Conservation (phyloP, 345 rosid genomes). For the Populus deltoides region DNA sequence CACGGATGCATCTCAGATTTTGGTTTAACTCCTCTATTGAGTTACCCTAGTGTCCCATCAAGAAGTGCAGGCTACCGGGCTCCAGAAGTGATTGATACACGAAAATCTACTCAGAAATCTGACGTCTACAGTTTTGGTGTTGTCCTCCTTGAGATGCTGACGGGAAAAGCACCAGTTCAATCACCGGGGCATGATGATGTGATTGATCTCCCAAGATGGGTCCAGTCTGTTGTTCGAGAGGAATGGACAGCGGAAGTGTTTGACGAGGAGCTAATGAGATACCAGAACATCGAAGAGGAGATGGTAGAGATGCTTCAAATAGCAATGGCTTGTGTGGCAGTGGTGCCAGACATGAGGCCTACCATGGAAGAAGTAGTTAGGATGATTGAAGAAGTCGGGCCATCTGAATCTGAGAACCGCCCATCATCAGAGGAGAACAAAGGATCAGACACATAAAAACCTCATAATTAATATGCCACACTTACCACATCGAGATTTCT, state of each 20-base stretch:
- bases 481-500: neutral
- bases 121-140: slow-evolving; percentile 90
- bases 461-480: neutral
- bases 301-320: slow-evolving; percentile 92
- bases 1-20: slow-evolving; percentile 65
- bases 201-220: slow-evolving; percentile 86
- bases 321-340: slow-evolving; percentile 80
- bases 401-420: slow-evolving; percentile 51
- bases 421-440: slow-evolving; percentile 48
- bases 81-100: slow-evolving; percentile 65
- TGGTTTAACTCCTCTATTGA: slow-evolving; percentile 61
- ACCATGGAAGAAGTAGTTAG: slow-evolving; percentile 66
- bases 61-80: slow-evolving; percentile 76
- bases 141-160: slow-evolving; percentile 74
- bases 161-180: slow-evolving; percentile 77
- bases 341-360: slow-evolving; percentile 69
- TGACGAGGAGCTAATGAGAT: slow-evolving; percentile 68
- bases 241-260: slow-evolving; percentile 96
- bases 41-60: slow-evolving; percentile 47
- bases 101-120: slow-evolving; percentile 54
- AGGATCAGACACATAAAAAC: slow-evolving; percentile 24
- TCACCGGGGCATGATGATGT: slow-evolving; percentile 54
- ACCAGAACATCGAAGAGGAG: slow-evolving; percentile 73
- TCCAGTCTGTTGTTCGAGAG: slow-evolving; percentile 80
- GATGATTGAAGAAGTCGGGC: slow-evolving; percentile 75